Conservation (phyloP, 352 stramenopile genomes). For the Phytopythium montanum region DNA sequence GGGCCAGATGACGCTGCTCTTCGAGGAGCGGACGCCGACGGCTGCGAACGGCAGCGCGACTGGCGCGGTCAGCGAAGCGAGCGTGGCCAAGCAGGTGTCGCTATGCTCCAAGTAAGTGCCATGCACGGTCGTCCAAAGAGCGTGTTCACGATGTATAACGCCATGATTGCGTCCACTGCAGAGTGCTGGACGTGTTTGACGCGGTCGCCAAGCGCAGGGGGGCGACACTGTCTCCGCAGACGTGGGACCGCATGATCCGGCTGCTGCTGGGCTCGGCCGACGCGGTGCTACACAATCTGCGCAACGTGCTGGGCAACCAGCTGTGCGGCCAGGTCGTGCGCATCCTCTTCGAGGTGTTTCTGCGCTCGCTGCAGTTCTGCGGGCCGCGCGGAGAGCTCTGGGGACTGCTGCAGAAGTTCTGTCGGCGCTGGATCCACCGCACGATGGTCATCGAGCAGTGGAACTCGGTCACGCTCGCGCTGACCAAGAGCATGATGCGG, state of each 20-base stretch:
- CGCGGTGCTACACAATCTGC: constrained; percentile 69
- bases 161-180: constrained; percentile 12
- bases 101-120: constrained; percentile 61
- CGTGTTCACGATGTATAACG: background rate
- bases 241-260: constrained; percentile 82
- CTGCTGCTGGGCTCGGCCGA: constrained; percentile 74
- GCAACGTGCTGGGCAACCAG: constrained; percentile 67
- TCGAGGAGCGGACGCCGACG: constrained; percentile 62
- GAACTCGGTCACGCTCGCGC: constrained; percentile 69
- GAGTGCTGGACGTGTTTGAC: constrained; percentile 80
- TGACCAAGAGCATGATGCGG: constrained; percentile 72
- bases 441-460: constrained; percentile 85
- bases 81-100: constrained; percentile 63
- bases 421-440: constrained; percentile 82
- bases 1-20: constrained; percentile 85
- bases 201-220: constrained; percentile 65
- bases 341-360: constrained; percentile 75
- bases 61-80: constrained; percentile 17
- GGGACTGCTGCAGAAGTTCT: constrained; percentile 85
- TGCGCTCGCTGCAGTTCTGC: constrained; percentile 66
- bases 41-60: constrained; percentile 13
- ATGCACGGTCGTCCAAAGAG: too few species aligned
- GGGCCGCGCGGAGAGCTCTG: constrained; percentile 71
- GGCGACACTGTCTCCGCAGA: constrained; percentile 54
- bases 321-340: constrained; percentile 73